phyloP scores from a whole-genome alignment of 495 filamentous ascomycete species.

The Aspergillus sclerotioniger region DNA sequence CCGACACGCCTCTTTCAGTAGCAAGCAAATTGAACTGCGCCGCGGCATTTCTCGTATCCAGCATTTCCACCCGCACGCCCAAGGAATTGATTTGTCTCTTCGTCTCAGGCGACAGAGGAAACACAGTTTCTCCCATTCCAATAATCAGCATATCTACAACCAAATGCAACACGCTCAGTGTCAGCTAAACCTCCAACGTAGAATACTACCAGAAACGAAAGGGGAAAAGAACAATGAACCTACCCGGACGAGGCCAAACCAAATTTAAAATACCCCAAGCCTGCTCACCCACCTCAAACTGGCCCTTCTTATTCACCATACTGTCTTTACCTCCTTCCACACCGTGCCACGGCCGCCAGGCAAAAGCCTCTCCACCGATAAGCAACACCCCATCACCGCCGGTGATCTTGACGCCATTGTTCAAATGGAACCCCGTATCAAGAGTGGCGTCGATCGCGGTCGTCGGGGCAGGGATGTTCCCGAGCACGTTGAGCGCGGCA shows the following conservation, averaged over 20 bases:
- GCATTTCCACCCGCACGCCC: conserved; percentile 82
- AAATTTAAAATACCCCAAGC: conserved; percentile 74
- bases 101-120: conserved; percentile 73
- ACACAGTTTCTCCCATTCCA: conserved; percentile 72
- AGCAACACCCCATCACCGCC: conserved; percentile 69
- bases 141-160: conserved; percentile 79
- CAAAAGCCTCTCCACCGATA: conserved; percentile 80
- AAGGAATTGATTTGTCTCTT: conserved; percentile 68
- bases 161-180: conserved; percentile 6
- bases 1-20: conserved; percentile 73
- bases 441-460: conserved; percentile 70
- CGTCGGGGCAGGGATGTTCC: conserved; percentile 68
- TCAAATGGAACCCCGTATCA: conserved; percentile 24
- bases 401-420: conserved; percentile 64
- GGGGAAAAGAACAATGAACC: conserved; percentile 26
- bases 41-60: conserved; percentile 92
- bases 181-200: conserved; percentile 18
- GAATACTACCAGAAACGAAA: background rate
- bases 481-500: conserved; percentile 70
- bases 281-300: conserved; percentile 71
- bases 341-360: conserved; percentile 75
- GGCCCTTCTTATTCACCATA: conserved; percentile 71
- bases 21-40: conserved; percentile 85
- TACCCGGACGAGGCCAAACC: conserved; percentile 91
- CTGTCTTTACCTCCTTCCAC: conserved; percentile 32